A percentile compares a stretch with the other conserved stretches of the same genome.
Evolutionary conservation across 306 rosid species (phyloP).

Genomic region (Purshia tridentata): DNA sequence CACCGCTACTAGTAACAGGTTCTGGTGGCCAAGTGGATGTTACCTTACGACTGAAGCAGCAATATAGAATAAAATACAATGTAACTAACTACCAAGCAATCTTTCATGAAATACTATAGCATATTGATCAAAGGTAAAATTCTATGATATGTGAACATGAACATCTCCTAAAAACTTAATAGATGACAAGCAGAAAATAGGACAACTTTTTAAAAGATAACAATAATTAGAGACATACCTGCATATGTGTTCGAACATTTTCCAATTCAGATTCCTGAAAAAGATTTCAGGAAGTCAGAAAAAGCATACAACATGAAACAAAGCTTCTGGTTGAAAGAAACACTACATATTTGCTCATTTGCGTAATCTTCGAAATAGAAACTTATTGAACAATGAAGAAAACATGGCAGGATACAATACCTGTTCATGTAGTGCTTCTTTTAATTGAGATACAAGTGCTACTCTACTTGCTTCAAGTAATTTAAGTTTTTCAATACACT

Average conservation of each 20-base stretch:
- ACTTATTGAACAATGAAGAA: not conserved
- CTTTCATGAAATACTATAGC: not conserved
- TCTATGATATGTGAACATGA: not conserved
- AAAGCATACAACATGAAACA: conserved; percentile 13
- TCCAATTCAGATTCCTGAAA: conserved; percentile 87
- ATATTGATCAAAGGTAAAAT: not conserved
- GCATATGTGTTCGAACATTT: conserved; percentile 82
- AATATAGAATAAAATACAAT: not conserved
- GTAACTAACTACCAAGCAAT: conserved; percentile 2
- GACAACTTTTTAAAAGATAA: not conserved
- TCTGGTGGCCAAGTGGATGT: not conserved
- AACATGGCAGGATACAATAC: conserved; percentile 29
- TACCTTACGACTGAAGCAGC: not conserved
- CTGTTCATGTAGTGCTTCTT: conserved; percentile 84
- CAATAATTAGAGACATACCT: conserved; percentile 47
- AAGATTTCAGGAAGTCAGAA: conserved; percentile 11
- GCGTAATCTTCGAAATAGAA: conserved; percentile 7
- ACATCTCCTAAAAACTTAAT: not conserved
- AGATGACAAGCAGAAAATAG: not conserved
- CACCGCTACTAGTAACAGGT: conserved; percentile 1
- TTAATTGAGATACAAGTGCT: conserved; percentile 76
- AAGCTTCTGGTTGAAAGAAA: not conserved
- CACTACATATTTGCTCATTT: not conserved
- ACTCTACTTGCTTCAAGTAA: conserved; percentile 69
- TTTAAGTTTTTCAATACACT: conserved; percentile 71